Percentiles rank a stretch among this genome's conserved stretches.
These are phyloP conservation scores for Populus pruinosa DNA, from an alignment of 345 rosid species.

Conservation along the genomic window DNA sequence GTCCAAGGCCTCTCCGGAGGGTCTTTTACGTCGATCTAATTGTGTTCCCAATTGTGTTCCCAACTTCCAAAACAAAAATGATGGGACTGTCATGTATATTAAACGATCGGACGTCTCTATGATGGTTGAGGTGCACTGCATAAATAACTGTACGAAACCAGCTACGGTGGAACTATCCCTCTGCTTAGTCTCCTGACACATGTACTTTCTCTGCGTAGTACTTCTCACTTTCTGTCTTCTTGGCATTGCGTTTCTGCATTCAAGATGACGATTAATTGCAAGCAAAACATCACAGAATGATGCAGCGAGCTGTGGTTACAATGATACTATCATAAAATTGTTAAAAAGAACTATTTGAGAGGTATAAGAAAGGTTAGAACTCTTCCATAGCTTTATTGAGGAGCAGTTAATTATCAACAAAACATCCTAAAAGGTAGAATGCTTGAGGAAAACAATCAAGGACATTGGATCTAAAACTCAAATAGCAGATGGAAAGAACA, in stretches of 20 bases:
- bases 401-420: background rate
- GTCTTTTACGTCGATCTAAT: background rate
- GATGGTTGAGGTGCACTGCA: constrained; percentile 6
- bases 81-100: background rate
- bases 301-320: background rate
- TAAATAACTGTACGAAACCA: constrained; percentile 17
- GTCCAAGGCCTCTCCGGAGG: background rate
- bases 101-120: constrained; percentile 12
- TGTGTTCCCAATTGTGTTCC: background rate
- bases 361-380: background rate
- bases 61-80: background rate
- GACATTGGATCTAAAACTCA: background rate
- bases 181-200: constrained; percentile 46
- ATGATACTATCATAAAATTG: background rate
- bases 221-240: constrained; percentile 58
- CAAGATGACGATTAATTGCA: background rate
- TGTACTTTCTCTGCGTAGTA: constrained; percentile 60
- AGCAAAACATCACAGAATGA: background rate
- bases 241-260: constrained; percentile 60
- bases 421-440: background rate
- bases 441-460: background rate
- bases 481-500: background rate
- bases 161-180: background rate
- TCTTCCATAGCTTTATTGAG: too few species aligned
- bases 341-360: background rate